Evolutionary conservation across 169 alveolate genomes (phyloP).

Genomic region (Cardiosporidium cionae): DNA sequence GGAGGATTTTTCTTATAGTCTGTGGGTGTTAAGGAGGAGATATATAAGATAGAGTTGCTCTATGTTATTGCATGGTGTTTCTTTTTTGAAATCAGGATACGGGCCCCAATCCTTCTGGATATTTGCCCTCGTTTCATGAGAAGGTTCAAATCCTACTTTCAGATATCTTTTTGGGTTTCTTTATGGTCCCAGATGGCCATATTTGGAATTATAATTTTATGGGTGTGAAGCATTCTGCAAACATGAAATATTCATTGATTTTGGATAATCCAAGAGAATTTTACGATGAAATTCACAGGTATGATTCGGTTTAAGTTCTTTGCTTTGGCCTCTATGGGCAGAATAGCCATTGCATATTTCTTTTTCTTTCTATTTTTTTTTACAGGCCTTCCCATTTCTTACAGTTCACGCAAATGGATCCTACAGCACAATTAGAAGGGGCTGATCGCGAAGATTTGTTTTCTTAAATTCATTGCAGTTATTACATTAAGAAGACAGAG

Average conservation of each 20-base stretch:
- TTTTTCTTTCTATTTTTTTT: too few species aligned
- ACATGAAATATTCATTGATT: constrained; percentile 82
- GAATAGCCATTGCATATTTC: background rate
- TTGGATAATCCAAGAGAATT: constrained; percentile 92
- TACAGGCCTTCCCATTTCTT: constrained; percentile 47
- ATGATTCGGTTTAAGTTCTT: constrained; percentile 79
- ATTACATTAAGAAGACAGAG: too few species aligned
- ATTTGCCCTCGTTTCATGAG: constrained; percentile 42
- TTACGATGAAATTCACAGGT: constrained; percentile 95
- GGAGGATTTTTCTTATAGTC: too few species aligned
- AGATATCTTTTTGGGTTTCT: constrained; percentile 95
- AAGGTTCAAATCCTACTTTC: constrained; percentile 88
- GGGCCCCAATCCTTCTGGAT: constrained; percentile 41
- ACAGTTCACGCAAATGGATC: constrained; percentile 52
- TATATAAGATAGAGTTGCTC: too few species aligned
- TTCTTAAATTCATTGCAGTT: constrained; percentile 24
- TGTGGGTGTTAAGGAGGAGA: too few species aligned
- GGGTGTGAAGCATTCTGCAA: constrained; percentile 80
- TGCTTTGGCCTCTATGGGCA: background rate
- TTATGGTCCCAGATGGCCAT: constrained; percentile 96
- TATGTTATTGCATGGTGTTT: background rate
- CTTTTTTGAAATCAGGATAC: constrained; percentile 5
- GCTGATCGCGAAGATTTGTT: constrained; percentile 43
- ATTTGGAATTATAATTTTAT: constrained; percentile 98
- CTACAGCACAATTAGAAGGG: constrained; percentile 30